phyloP scores from a whole-genome alignment of 257 asterid species.

The Solanum chaucha region DNA sequence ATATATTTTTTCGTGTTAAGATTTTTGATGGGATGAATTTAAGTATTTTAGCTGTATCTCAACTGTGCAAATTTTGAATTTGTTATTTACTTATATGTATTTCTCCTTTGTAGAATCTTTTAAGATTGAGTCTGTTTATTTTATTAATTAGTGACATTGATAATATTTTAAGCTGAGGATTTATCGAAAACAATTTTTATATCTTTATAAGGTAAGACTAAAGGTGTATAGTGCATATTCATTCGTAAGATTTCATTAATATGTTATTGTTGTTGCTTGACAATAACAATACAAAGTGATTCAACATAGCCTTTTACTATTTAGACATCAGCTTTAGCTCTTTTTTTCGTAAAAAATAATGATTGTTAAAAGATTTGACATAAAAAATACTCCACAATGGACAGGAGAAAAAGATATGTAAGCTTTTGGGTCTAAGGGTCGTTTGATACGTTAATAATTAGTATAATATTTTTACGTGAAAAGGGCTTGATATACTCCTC shows the following conservation, averaged over 20 bases:
- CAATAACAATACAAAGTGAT: neutral
- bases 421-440: neutral
- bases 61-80: neutral
- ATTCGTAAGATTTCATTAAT: no score
- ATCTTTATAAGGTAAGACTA: no score
- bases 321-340: neutral
- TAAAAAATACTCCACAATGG: neutral
- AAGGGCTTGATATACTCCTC: no score
- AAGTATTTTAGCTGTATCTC: neutral
- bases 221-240: no score
- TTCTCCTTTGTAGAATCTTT: neutral
- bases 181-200: neutral
- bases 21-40: neutral
- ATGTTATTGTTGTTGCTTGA: no score
- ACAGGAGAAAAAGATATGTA: neutral
- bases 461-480: no score
- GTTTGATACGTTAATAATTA: neutral
- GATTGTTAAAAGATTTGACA: neutral
- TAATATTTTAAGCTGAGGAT: accelerated
- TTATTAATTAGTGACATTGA: neutral
- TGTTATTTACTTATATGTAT: no score
- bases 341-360: neutral
- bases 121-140: neutral
- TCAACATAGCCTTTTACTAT: neutral
- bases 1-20: neutral